Conservation (phyloP, 2,329 filamentous ascomycete genomes). For the Pseudogymnoascus sp. region DNA sequence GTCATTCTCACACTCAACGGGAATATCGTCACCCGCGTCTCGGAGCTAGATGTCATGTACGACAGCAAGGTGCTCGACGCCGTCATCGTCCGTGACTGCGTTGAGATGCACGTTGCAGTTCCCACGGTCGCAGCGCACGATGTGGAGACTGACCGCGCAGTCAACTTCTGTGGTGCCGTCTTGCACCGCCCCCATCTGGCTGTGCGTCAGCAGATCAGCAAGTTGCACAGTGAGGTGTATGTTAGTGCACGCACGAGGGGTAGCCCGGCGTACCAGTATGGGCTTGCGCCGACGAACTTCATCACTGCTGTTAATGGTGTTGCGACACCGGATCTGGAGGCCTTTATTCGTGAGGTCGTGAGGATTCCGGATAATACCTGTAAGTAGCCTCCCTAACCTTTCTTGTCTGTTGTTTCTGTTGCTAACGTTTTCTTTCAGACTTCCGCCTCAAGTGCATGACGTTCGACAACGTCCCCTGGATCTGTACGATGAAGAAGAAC, state of each 20-base stretch:
- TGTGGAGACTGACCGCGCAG: slow-evolving; percentile 83
- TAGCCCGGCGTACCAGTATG: slow-evolving; percentile 81
- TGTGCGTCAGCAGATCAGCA: slow-evolving; percentile 93
- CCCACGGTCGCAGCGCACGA: slow-evolving; percentile 83
- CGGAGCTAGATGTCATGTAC: slow-evolving; percentile 95
- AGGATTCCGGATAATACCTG: slow-evolving; percentile 93
- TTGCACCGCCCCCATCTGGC: slow-evolving; percentile 92
- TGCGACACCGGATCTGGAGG: slow-evolving; percentile 71
- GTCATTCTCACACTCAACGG: slow-evolving; percentile 86
- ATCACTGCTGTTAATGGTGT: slow-evolving; percentile 92
- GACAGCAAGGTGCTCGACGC: slow-evolving; percentile 75
- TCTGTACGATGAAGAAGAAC: slow-evolving; percentile 99
- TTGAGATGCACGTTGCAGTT: slow-evolving; percentile 69
- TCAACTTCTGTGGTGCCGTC: slow-evolving; percentile 92
- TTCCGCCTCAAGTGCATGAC: slow-evolving; percentile 97
- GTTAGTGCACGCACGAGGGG: slow-evolving; percentile 80
- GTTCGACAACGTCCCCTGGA: slow-evolving; percentile 97
- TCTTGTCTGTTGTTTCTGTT: slow-evolving; percentile 10
- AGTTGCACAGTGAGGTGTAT: slow-evolving; percentile 93
- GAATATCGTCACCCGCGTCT: slow-evolving; percentile 86
- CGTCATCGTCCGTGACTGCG: slow-evolving; percentile 75
- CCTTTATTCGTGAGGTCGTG: slow-evolving; percentile 73
- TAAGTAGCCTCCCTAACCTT: slow-evolving; percentile 33
- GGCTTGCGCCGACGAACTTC: slow-evolving; percentile 92
- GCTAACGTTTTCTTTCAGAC: slow-evolving; percentile 41